A percentile compares a stretch with the other conserved stretches of the same genome.
Conservation (phyloP, 108 stramenopile genomes). For the Skeletonema marinoi region DNA sequence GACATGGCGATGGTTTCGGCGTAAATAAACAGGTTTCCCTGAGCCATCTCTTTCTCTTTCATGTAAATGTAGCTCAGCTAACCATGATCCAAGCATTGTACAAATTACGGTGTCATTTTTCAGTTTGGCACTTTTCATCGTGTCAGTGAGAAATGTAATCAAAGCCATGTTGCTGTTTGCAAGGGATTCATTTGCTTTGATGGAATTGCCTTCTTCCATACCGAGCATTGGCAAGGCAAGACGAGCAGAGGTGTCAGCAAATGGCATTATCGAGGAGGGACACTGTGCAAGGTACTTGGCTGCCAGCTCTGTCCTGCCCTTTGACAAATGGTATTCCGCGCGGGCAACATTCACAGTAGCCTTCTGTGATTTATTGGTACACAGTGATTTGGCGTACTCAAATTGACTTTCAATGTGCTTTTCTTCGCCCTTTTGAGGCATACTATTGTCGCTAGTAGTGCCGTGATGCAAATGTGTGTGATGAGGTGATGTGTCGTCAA, state of each 20-base stretch:
- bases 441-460: background rate
- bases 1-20: constrained; percentile 17
- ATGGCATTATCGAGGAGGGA: constrained; percentile 73
- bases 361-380: constrained; percentile 78
- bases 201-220: constrained; percentile 62
- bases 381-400: constrained; percentile 81
- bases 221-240: constrained; percentile 77
- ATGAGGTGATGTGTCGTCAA: constrained; percentile 47
- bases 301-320: constrained; percentile 74
- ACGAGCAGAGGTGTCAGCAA: constrained; percentile 79
- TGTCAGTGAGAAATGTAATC: constrained; percentile 80
- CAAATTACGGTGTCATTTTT: constrained; percentile 71
- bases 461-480: background rate
- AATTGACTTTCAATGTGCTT: constrained; percentile 77
- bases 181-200: constrained; percentile 63
- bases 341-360: constrained; percentile 81
- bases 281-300: constrained; percentile 85
- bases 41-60: constrained; percentile 48
- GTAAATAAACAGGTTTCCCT: constrained; percentile 3
- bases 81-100: constrained; percentile 89
- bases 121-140: constrained; percentile 72
- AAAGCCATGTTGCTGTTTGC: constrained; percentile 69
- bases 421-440: constrained; percentile 60
- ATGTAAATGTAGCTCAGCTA: constrained; percentile 80
- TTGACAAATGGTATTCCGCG: constrained; percentile 80